These are phyloP conservation scores for Pseudogymnoascus sp. DNA, from an alignment of 2,329 filamentous ascomycete species.

Conservation along the genomic window DNA sequence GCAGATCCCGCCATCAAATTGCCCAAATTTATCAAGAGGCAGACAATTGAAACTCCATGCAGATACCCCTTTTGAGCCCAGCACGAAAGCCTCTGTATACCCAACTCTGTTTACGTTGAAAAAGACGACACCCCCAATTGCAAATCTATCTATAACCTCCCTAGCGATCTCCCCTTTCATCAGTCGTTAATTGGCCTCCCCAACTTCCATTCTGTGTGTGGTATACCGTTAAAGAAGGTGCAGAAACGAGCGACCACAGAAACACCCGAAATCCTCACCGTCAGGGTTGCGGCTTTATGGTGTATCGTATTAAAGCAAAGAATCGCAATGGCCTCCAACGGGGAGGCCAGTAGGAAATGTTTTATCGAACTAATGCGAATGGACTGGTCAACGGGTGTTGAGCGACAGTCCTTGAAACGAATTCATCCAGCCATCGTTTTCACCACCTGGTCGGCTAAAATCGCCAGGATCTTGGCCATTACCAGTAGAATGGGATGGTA, in stretches of 20 bases:
- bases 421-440: constrained; percentile 50
- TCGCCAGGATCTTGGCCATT: constrained; percentile 35
- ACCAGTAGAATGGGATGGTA: constrained; percentile 33
- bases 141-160: constrained; percentile 7
- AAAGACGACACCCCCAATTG: not conserved
- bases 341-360: not conserved
- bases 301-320: constrained; percentile 9
- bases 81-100: constrained; percentile 9
- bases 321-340: constrained; percentile 2
- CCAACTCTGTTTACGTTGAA: constrained; percentile 5
- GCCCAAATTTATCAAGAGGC: constrained; percentile 2
- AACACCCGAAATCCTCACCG: not conserved
- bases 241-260: not conserved
- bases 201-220: not conserved
- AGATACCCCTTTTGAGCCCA: constrained; percentile 3
- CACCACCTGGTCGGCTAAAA: constrained; percentile 36
- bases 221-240: constrained; percentile 6
- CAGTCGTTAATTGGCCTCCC: not conserved
- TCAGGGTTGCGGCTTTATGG: not conserved
- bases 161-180: not conserved
- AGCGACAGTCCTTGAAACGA: constrained; percentile 67
- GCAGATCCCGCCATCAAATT: constrained; percentile 2
- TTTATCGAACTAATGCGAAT: constrained; percentile 2
- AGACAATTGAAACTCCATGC: constrained; percentile 3
- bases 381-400: constrained; percentile 35